A percentile compares a stretch with the other conserved stretches of the same genome.
Conservation (phyloP, 495 filamentous ascomycete genomes). For the Penicillium argentinense region DNA sequence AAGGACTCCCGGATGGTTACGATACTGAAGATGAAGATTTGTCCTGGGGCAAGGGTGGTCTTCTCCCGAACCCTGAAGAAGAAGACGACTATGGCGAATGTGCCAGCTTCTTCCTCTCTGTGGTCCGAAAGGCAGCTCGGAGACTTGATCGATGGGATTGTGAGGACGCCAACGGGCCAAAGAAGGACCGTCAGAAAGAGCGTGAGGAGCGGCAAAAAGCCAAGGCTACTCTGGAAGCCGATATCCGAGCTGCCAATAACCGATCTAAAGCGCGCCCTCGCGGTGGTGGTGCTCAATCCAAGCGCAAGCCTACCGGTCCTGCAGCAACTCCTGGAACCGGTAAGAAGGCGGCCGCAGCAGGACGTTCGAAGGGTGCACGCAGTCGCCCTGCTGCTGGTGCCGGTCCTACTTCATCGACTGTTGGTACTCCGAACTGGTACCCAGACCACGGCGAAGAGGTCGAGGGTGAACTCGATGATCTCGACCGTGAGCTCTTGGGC, state of each 20-base stretch:
- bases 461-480: slow-evolving; percentile 50
- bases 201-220: slow-evolving; percentile 44
- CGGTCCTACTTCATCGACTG: slow-evolving; percentile 11
- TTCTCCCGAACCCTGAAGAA: slow-evolving; percentile 62
- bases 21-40: slow-evolving; percentile 76
- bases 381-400: slow-evolving; percentile 25
- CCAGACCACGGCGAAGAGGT: slow-evolving; percentile 29
- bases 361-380: slow-evolving; percentile 33
- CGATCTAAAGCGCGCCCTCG: slow-evolving; percentile 22
- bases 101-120: slow-evolving; percentile 66
- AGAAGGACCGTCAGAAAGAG: slow-evolving; percentile 42
- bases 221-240: slow-evolving; percentile 25
- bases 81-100: slow-evolving; percentile 82
- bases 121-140: slow-evolving; percentile 65
- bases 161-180: slow-evolving; percentile 50
- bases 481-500: slow-evolving; percentile 52
- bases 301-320: slow-evolving; percentile 38
- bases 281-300: slow-evolving; percentile 23
- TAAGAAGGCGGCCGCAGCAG: slow-evolving; percentile 25
- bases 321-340: slow-evolving; percentile 22
- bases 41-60: slow-evolving; percentile 61
- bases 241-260: slow-evolving; percentile 22
- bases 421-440: slow-evolving; percentile 25
- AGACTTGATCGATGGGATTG: slow-evolving; percentile 74
- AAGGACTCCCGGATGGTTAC: slow-evolving; percentile 67